phyloP scores from a whole-genome alignment of 208 protist genomes.

The Trypanosomatidae sp. region DNA sequence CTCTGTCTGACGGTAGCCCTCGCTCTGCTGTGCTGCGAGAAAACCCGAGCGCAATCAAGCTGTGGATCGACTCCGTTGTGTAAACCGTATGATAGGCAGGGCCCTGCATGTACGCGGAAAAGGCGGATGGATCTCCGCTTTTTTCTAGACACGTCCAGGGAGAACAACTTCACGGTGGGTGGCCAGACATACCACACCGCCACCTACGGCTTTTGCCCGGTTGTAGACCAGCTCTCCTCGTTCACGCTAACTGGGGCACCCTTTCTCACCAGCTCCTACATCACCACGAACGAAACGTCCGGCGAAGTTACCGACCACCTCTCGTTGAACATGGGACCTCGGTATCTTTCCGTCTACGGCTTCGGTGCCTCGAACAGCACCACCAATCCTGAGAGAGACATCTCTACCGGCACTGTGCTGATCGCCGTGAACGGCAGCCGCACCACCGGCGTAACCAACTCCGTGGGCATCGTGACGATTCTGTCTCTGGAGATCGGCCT shows the following conservation, averaged over 20 bases:
- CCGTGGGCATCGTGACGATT: conserved; percentile 58
- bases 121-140: conserved; percentile 75
- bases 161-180: conserved; percentile 32
- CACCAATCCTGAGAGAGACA: conserved; percentile 26
- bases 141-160: conserved; percentile 47
- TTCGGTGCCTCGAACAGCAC: conserved; percentile 71
- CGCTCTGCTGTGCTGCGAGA: not conserved
- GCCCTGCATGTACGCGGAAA: conserved; percentile 41
- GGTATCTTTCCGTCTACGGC: conserved; percentile 78
- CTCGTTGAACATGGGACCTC: conserved; percentile 18
- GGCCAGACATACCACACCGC: conserved; percentile 15
- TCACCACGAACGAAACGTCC: conserved; percentile 11
- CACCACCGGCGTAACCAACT: conserved; percentile 28
- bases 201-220: conserved; percentile 74
- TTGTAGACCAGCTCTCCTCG: conserved; percentile 62
- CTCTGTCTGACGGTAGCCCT: conserved; percentile 1
- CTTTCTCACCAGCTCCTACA: conserved; percentile 36
- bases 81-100: conserved; percentile 27
- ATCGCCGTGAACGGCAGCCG: conserved; percentile 45
- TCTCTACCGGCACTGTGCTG: conserved; percentile 55
- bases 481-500: conserved; percentile 74
- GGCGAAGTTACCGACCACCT: conserved; percentile 11
- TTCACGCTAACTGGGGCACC: conserved; percentile 51
- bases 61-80: conserved; percentile 21
- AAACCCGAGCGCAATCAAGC: not conserved